Conservation (phyloP, 2,329 filamentous ascomycete genomes). For the Colletotrichum somersetense region DNA sequence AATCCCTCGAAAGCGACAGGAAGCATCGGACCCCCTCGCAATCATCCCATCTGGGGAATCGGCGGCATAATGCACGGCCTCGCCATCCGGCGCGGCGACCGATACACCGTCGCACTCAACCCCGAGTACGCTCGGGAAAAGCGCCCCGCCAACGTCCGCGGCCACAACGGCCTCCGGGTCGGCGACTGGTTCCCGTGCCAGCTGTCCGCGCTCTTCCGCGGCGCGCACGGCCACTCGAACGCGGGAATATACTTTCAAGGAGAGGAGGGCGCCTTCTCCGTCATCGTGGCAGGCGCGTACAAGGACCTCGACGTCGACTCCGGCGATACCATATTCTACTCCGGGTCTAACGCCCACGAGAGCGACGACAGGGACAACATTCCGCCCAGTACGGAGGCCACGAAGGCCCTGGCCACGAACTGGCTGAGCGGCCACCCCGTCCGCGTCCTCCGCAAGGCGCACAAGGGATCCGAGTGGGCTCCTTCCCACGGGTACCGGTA, state of each 20-base stretch:
- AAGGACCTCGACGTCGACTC: slow-evolving; percentile 46
- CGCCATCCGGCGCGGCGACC: not conserved
- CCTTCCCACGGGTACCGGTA: slow-evolving; percentile 50
- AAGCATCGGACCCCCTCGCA: not conserved
- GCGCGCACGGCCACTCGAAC: slow-evolving; percentile 63
- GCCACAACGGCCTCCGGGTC: slow-evolving; percentile 51
- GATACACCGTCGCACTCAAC: slow-evolving; percentile 42
- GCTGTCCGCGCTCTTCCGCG: slow-evolving; percentile 62
- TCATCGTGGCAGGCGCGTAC: slow-evolving; percentile 62
- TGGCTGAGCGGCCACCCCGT: slow-evolving; percentile 44
- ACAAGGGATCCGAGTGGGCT: slow-evolving; percentile 4
- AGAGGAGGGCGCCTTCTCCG: slow-evolving; percentile 62
- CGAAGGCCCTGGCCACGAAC: slow-evolving; percentile 42
- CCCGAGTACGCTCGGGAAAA: slow-evolving; percentile 27
- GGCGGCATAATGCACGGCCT: slow-evolving; percentile 50
- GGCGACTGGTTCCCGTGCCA: slow-evolving; percentile 68
- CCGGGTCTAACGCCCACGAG: slow-evolving; percentile 44
- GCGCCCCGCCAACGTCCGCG: slow-evolving; percentile 38
- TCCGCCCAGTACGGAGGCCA: slow-evolving; percentile 26
- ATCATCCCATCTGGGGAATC: slow-evolving; percentile 49
- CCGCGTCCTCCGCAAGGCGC: slow-evolving; percentile 49
- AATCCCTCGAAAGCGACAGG: not conserved
- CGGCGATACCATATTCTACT: slow-evolving; percentile 46
- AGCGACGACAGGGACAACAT: slow-evolving; percentile 36
- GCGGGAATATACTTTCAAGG: slow-evolving; percentile 63